Evolutionary conservation across 495 filamentous ascomycete species (phyloP), one percentile per base, ranked within the genome.

Genomic region (Trypethelium eluteriae): DNA sequence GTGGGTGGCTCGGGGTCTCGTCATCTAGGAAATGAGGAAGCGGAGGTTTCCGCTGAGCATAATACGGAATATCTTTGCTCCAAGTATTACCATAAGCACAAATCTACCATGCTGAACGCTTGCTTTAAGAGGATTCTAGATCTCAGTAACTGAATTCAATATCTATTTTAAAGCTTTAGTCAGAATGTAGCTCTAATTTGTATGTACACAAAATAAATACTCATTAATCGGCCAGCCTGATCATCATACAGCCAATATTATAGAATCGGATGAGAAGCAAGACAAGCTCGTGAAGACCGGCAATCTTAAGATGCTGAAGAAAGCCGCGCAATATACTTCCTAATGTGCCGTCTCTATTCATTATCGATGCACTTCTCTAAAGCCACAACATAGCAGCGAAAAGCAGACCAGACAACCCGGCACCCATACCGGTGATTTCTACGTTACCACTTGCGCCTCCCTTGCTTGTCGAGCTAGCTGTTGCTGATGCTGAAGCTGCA

Each of bases 301-400:
- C 53, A 36, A 36, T 32, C 53, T 18, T 7, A 10, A 59, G 3
- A 18, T 32, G 18, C 53, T 36, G 25, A 25, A 10, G 11, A 34
- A 18, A 5, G 34, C 11, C 36, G 36, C 53, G 11, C 34, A 59
- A 34, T 36, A 11, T 11, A 25, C 25, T 25, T 25, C 25, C 25
- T 25, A 25, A 25, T 25, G 25, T 25, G 25, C 25, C 25, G 25
- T 59, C 18, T 6, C 53, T 36, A 35, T 36, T 59, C 53, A 14
- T 59, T 59, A 59, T 7, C 7, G 10, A 18, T 36, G 25, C 32
- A 59, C 32, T 3, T 18, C 6, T 59, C 36, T 32, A 59, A 36
- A 59, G 53, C 53, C 53, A 59, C 32, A 59, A 36, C 53, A 59
- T 59, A 2, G 32, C 53, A 9, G 53, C 53, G 32, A 59, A 59